These are phyloP conservation scores for Purshia tridentata DNA, from an alignment of 306 rosid species.

Conservation along the genomic window DNA sequence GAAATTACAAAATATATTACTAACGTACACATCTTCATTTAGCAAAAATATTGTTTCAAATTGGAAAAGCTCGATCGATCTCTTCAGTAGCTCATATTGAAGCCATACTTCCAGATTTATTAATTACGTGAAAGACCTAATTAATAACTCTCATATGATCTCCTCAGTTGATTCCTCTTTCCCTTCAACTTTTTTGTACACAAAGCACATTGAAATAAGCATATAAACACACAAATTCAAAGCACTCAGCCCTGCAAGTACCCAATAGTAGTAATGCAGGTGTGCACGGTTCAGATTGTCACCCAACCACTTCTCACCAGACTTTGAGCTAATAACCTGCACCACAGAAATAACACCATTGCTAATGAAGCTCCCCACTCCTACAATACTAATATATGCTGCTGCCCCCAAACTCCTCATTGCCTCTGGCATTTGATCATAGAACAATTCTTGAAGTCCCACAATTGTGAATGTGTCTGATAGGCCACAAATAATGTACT, in stretches of 20 bases:
- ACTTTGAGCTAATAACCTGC: conserved; percentile 23
- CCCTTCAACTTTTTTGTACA: conserved; percentile 48
- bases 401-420: conserved; percentile 85
- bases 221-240: conserved; percentile 47
- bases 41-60: no score
- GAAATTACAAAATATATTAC: no score
- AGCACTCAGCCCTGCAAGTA: conserved; percentile 60
- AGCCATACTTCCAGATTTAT: no score
- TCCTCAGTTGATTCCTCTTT: conserved; percentile 8
- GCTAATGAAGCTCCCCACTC: conserved; percentile 63
- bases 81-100: no score
- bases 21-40: no score
- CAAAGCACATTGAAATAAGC: conserved; percentile 47
- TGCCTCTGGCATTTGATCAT: conserved; percentile 67
- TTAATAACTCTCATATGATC: no score
- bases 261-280: conserved; percentile 63
- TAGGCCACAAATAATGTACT: conserved; percentile 53
- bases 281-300: conserved; percentile 63
- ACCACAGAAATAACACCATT: conserved; percentile 43
- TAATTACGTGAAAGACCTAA: no score
- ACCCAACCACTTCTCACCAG: conserved; percentile 58
- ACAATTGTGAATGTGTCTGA: conserved; percentile 64
- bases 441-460: conserved; percentile 74
- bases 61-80: no score
- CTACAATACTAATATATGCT: conserved; percentile 55